A percentile compares a stretch with the other conserved stretches of the same genome.
These are phyloP conservation scores for Coemansia brasiliensis DNA, from an alignment of 192 early-diverging fungal species.

Conservation along the genomic window DNA sequence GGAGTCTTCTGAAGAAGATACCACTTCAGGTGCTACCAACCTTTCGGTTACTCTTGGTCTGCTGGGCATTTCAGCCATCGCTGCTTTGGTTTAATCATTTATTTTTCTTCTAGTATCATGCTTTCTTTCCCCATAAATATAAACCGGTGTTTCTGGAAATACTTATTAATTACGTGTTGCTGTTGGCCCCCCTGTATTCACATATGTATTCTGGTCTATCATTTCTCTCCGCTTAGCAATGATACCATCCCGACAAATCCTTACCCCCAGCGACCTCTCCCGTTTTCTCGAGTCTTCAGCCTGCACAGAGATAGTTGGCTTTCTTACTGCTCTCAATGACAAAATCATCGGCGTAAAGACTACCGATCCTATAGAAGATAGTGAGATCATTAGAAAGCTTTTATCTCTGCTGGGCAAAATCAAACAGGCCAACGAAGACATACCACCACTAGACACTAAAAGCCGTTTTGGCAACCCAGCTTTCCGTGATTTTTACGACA, in stretches of 20 bases:
- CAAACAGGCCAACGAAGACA: conserved; percentile 60
- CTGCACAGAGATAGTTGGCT: conserved; percentile 65
- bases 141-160: no score
- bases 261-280: conserved; percentile 83
- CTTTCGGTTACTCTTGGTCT: conserved; percentile 18
- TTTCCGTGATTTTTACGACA: conserved; percentile 87
- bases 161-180: no score
- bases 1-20: conserved; percentile 5
- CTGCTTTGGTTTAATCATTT: conserved; percentile 34
- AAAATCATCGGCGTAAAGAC: conserved; percentile 69
- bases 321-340: conserved; percentile 71
- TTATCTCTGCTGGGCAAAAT: conserved; percentile 67
- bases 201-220: no score
- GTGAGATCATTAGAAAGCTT: conserved; percentile 57
- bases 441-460: conserved; percentile 71
- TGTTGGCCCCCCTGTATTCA: no score
- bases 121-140: neutral
- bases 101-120: neutral
- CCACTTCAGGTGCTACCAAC: conserved; percentile 28
- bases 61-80: conserved; percentile 27
- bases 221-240: conserved; percentile 12
- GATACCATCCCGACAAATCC: conserved; percentile 60
- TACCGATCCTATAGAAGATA: conserved; percentile 57
- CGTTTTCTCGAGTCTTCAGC: conserved; percentile 68
- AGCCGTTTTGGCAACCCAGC: conserved; percentile 95